phyloP scores from a whole-genome alignment of 139 green algal species.

The Coelastrella sp. region DNA sequence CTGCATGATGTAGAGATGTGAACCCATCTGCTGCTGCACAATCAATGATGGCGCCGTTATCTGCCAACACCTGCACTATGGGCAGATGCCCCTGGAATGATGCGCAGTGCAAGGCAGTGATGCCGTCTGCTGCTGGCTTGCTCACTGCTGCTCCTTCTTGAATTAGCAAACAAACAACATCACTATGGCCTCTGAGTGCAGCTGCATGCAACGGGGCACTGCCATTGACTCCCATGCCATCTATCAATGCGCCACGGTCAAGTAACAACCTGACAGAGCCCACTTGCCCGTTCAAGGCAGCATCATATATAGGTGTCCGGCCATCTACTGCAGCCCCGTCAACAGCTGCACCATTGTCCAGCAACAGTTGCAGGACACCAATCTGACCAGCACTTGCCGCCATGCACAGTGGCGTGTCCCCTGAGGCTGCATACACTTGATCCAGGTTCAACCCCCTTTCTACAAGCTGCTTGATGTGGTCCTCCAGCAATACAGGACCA shows the following conservation, averaged over 20 bases:
- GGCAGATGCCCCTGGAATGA: not conserved
- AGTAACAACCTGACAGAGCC: not conserved
- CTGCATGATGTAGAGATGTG: not conserved
- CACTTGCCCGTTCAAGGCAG: not conserved
- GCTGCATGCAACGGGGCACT: not conserved
- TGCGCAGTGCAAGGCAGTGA: not conserved
- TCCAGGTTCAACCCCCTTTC: not conserved
- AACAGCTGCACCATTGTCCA: not conserved
- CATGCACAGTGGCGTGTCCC: not conserved
- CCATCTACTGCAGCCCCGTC: not conserved
- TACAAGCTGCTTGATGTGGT: not conserved
- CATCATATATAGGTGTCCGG: not conserved
- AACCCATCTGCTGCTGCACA: not conserved
- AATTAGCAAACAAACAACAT: not conserved
- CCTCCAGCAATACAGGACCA: not conserved
- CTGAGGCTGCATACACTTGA: not conserved
- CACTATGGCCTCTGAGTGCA: not conserved
- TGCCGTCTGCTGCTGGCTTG: not conserved
- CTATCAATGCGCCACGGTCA: not conserved
- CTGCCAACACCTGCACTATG: not conserved
- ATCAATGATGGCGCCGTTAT: not conserved
- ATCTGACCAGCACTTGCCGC: not conserved
- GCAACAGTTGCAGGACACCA: not conserved
- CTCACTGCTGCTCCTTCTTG: not conserved
- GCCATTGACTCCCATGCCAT: not conserved